Conservation (phyloP, 768 basidiomycete genomes). For the Naematelia encephala region DNA sequence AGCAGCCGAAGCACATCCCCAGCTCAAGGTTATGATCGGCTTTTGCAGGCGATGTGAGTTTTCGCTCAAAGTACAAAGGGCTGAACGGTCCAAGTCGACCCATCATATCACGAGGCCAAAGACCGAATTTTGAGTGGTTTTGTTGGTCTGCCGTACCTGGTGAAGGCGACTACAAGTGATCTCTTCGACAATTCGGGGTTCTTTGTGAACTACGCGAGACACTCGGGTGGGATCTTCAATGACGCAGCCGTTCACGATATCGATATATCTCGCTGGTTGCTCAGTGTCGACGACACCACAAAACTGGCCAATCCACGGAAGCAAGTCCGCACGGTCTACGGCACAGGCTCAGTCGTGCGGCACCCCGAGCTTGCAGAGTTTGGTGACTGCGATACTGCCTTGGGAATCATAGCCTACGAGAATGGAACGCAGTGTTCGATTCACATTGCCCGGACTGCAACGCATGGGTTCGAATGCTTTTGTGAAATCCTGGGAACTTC, state of each 20-base stretch:
- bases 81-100: constrained; percentile 14
- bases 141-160: constrained; percentile 21
- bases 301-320: constrained; percentile 10
- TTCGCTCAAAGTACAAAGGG: background rate
- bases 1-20: constrained; percentile 14
- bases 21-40: constrained; percentile 26
- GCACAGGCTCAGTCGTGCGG: constrained; percentile 17
- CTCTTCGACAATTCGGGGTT: constrained; percentile 24
- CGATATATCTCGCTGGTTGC: constrained; percentile 26
- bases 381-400: constrained; percentile 27
- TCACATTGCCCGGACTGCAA: constrained; percentile 20
- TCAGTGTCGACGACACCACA: constrained; percentile 1
- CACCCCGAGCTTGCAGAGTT: constrained; percentile 24
- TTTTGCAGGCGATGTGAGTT: constrained; percentile 32
- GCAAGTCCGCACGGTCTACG: constrained; percentile 23
- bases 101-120: constrained; percentile 17
- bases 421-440: constrained; percentile 15
- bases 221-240: constrained; percentile 24
- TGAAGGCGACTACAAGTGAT: constrained; percentile 28
- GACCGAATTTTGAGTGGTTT: constrained; percentile 11
- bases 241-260: constrained; percentile 33
- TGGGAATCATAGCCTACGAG: constrained; percentile 22
- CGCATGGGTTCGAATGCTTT: constrained; percentile 24
- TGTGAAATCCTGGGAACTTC: constrained; percentile 25
- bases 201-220: constrained; percentile 23